These are phyloP conservation scores for Corniculantispora saksenae DNA, from an alignment of 2,329 filamentous ascomycete genomes.

Conservation along the genomic window DNA sequence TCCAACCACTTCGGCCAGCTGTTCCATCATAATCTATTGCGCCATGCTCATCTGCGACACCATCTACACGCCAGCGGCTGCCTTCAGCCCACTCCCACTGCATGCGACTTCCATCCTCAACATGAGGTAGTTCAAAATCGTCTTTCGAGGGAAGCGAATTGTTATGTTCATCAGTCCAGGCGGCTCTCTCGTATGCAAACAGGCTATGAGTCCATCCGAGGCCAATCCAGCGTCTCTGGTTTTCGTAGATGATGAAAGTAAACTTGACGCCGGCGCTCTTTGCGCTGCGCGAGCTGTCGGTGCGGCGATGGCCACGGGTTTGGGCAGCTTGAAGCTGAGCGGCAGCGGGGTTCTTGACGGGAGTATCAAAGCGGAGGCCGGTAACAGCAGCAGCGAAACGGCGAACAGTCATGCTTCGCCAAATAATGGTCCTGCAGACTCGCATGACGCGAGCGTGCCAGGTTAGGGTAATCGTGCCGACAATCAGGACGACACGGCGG, in stretches of 20 bases:
- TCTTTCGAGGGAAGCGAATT: conserved; percentile 77
- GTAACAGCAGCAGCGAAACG: conserved; percentile 71
- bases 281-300: conserved; percentile 37
- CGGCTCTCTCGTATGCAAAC: conserved; percentile 83
- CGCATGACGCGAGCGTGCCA: conserved; percentile 90
- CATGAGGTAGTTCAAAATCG: conserved; percentile 62
- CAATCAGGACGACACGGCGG: conserved; percentile 76
- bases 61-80: conserved; percentile 85
- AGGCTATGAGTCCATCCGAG: conserved; percentile 92
- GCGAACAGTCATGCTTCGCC: conserved; percentile 80
- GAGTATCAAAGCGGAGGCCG: conserved; percentile 70
- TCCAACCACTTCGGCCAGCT: conserved; percentile 77
- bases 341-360: conserved; percentile 40
- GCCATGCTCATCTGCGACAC: conserved; percentile 55
- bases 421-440: conserved; percentile 83
- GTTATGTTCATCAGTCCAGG: conserved; percentile 96
- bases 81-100: conserved; percentile 78
- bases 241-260: conserved; percentile 95
- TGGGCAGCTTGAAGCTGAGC: conserved; percentile 17
- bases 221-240: conserved; percentile 92
- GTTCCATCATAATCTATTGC: conserved; percentile 55
- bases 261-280: conserved; percentile 83
- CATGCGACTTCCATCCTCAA: conserved; percentile 60
- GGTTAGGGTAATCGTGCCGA: conserved; percentile 84
- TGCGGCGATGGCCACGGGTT: conserved; percentile 25